Evolutionary conservation across 2,329 filamentous ascomycete genomes (phyloP), one percentile per base, ranked within the genome.

Genomic region (Aspergillus sclerotialis): DNA sequence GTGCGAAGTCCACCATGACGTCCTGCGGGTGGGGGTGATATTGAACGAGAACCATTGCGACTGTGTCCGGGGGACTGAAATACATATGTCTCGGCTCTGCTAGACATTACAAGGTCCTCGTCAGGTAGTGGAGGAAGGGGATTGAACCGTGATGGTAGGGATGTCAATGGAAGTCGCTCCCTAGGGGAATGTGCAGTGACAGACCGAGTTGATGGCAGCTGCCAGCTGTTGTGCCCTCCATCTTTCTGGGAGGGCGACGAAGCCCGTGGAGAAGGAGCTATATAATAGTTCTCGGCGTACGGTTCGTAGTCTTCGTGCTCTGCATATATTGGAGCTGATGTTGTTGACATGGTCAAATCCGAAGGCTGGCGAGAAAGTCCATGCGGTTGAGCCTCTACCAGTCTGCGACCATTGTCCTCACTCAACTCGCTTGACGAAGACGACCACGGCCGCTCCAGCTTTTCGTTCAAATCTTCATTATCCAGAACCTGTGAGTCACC

Each of bases 401-500:
- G 15, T 10, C 23, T 28, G 13, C 19, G 23, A 5, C 19, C 24
- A 17, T 24, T 30, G 12, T 30, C 35, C n/a, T 39, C 5, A 7
- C 40, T 37, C 5, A 45, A 46, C 13, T 42, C 42, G 18, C 40
- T 41, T 13, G 38, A 41, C 11, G 11, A 15, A 5, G 11, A 15
- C 14, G 41, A 47, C 35, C 40, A 42, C 12, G 18, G 46, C 32
- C 54, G 51, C 6, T 52, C 48, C 7, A 56, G 32, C 31, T 56
- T 58, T 32, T 60, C 58, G 14, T 55, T 43, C 10, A 45, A 25
- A 10, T 40, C 39, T 31, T 52, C 49, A 17, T 49, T 50, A 26
- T 56, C 51, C 2, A 38, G 30, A 12, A 30, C 32, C 5, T 44
- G 51, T 6, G 69, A 71, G 52, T 87, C 82, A 16, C 84, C 82